Evolutionary conservation across 2,329 filamentous ascomycete genomes (phyloP).

Genomic region (Elsinoe arachidis): DNA sequence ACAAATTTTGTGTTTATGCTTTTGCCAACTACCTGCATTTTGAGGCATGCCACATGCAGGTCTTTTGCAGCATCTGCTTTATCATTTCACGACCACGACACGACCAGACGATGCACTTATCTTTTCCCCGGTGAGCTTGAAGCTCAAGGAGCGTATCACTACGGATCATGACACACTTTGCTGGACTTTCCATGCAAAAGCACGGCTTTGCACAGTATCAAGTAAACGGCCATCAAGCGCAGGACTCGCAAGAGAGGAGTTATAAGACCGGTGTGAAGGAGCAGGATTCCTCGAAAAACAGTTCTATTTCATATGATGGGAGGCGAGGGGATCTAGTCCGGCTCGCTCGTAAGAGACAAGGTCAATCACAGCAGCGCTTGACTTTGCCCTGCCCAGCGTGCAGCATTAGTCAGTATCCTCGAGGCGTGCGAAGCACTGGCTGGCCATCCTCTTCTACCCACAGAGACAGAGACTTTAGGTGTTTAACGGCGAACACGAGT

Average conservation of each 20-base stretch:
- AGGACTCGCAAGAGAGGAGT: slow-evolving; percentile 9
- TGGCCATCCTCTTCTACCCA: background rate
- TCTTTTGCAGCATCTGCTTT: background rate
- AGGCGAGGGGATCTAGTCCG: background rate
- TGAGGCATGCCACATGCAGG: background rate
- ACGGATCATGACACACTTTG: background rate
- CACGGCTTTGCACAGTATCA: background rate
- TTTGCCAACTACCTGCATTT: slow-evolving; percentile 4
- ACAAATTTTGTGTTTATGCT: slow-evolving; percentile 1
- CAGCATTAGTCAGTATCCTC: too few species aligned
- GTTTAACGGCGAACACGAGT: background rate
- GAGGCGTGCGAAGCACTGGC: background rate
- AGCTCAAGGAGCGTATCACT: background rate
- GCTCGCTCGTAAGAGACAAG: too few species aligned
- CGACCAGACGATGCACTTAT: background rate
- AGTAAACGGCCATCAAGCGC: slow-evolving; percentile 2
- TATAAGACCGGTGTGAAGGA: background rate
- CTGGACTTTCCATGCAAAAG: background rate
- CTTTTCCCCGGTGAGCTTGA: background rate
- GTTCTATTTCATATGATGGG: background rate
- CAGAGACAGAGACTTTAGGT: background rate
- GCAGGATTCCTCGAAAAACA: slow-evolving; percentile 2
- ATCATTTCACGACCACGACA: slow-evolving; percentile 4
- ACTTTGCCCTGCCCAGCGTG: too few species aligned
- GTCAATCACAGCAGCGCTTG: too few species aligned